Base-by-base conservation (phyloP, 108 stramenopile genomes). In the Cyclostephanos tholiformis region DNA sequence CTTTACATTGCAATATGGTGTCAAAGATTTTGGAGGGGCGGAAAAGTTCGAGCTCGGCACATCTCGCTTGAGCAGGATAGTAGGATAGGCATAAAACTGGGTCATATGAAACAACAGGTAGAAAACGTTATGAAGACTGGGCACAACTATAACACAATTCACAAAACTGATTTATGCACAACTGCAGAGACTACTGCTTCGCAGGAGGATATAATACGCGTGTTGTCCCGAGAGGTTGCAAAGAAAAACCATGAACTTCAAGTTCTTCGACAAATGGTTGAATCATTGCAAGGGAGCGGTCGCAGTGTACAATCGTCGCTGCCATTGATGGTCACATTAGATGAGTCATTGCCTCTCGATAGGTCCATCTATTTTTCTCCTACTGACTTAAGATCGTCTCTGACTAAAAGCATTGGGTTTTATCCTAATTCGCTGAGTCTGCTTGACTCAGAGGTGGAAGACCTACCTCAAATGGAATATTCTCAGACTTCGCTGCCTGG, bases 1-100 rank as follows among this genome's bases (percentile, higher is more conserved):
- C 36, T 80, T 26, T 77, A 76, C 27, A 75, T 91, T 17, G 35
- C 63, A 83, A 35, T 77, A 62, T 61, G 84, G 86, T 53, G 92
- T 89, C 14, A 78, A 76, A 43, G 83, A 88, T 59, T 50, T 90
- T 51, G 55, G 52, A 36, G 51, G 55, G 44, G 44, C 44, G 16
- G 44, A 46, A 14, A 46, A 46, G 16, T 14, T 46, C 44, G 44
- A 14, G 44, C 0, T 46, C 44, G 44, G 16, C 13, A 16, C 35
- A 79, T 89, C 46, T 81, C 77, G 10, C 62, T 63, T 17, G 90
- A 91, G 69, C 53, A 89, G 38, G 85, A 90, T 65, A 52, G 67
- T 65, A 52, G 67, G n/a, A 79, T 87, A 59, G 80, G 85, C 46
- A 56, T 80, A 41, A 86, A 92, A 61, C 65, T 83, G 61, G 36